Conservation (phyloP, 129 eudicot genomes). For the Apium graveolens region DNA sequence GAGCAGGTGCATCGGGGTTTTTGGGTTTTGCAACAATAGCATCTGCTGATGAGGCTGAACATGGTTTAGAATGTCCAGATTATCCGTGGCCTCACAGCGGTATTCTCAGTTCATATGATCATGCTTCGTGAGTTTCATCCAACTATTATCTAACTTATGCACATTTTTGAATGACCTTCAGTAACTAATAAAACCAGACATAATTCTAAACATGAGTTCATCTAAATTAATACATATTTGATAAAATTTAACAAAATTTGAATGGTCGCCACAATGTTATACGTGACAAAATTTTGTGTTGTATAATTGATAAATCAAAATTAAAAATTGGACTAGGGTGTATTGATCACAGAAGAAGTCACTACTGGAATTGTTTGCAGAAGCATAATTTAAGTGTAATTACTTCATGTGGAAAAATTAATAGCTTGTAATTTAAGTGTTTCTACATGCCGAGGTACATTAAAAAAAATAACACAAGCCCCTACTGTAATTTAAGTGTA, state of each 20-base stretch:
- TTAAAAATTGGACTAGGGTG: neutral
- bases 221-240: neutral
- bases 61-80: conserved; percentile 35
- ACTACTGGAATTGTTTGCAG: neutral
- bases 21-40: conserved; percentile 42
- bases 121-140: conserved; percentile 39
- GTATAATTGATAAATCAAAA: neutral
- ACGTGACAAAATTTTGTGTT: neutral
- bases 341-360: neutral
- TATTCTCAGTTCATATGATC: conserved; percentile 58
- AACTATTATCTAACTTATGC: neutral
- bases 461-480: too few species aligned
- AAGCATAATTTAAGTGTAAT: too few species aligned
- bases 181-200: neutral
- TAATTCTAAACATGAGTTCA: conserved; percentile 12
- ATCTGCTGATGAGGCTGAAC: conserved; percentile 50
- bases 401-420: too few species aligned
- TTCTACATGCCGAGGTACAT: too few species aligned
- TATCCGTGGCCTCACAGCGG: conserved; percentile 65
- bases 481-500: too few species aligned
- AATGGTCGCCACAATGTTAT: neutral
- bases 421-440: neutral
- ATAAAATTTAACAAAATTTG: neutral
- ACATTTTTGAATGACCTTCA: neutral
- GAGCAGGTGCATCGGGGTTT: conserved; percentile 47